phyloP scores from a whole-genome alignment of 169 alveolate species.

The Blepharisma undulans region DNA sequence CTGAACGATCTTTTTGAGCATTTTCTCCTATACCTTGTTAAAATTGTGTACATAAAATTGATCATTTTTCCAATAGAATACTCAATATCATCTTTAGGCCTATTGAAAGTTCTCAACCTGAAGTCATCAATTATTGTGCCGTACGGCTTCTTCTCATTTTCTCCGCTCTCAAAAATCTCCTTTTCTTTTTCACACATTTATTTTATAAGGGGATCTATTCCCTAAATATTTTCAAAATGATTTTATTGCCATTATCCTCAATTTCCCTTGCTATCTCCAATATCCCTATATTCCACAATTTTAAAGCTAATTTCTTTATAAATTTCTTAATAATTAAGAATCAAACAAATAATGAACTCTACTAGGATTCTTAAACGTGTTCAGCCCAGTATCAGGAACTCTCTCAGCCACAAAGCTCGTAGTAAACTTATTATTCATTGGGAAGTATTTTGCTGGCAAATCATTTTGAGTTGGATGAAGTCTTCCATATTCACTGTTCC shows the following conservation, averaged over 20 bases:
- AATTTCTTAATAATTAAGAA: not conserved
- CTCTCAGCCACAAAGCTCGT: slow-evolving; percentile 34
- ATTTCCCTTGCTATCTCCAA: not conserved
- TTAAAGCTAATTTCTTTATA: not conserved
- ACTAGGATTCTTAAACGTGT: slow-evolving; percentile 39
- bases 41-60: not conserved
- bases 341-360: slow-evolving; percentile 37
- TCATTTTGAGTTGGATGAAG: slow-evolving; percentile 1
- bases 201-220: not conserved
- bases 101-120: not conserved
- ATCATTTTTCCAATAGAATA: not conserved
- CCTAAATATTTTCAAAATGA: not conserved
- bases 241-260: not conserved
- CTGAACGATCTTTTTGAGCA: not conserved
- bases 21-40: not conserved
- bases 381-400: slow-evolving; percentile 38
- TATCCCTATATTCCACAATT: too few species aligned
- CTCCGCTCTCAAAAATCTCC: not conserved
- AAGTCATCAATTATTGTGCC: not conserved
- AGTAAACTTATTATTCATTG: slow-evolving; percentile 31
- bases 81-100: not conserved
- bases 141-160: not conserved
- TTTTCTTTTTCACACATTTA: not conserved
- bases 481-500: slow-evolving; percentile 20
- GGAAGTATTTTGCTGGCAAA: slow-evolving; percentile 1